Base-by-base conservation (phyloP, 805 yeast species). In the Spathaspora passalidarum region DNA sequence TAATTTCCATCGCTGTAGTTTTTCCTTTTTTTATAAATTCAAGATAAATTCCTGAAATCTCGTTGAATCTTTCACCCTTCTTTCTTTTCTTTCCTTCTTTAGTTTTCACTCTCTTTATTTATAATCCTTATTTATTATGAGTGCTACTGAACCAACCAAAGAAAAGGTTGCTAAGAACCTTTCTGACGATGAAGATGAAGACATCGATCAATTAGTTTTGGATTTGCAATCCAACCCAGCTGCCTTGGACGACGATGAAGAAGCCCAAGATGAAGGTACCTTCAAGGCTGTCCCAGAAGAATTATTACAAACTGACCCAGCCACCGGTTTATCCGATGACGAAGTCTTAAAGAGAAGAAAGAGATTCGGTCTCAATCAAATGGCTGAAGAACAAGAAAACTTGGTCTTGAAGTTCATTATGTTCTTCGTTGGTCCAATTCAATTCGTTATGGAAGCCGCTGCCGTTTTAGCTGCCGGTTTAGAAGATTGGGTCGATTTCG, bases 401-500 rank as follows among this genome's bases (percentile, higher is more conserved):
- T 55, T 86, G 70, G 55, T 88, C 50, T 73, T 88, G 56, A 88
- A 88, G 79, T 88, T 89, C 69, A 63, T 84, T 62, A 79, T 81
- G 86, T 88, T 88, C 80, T 88, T 88, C 72, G 85, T 88, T 56
- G 96, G 96, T 75, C 96, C 96, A 57, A 88, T 88, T 69, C 96
- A 89, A 77, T 88, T 89, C 83, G 96, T 88, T 66, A 88, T 88
- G 96, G 96, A 88, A 77, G 95, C 92, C 64, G 96, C 96, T 63
- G 96, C 96, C 60, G 80, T 88, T 55, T 77, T 88, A 70, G 96
- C 96, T 65, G 96, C 96, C 56, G 96, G 96, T 84, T 79, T 88
- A 62, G 88, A 88, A 76, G 97, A 91, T 78, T 90, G 97, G 97
- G 96, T 90, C 65, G 97, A 90, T 81, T 90, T 90, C 79, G 97